These are phyloP conservation scores for Aspergillus viridinutans DNA, from an alignment of 2,329 filamentous ascomycete genomes.

Conservation along the genomic window DNA sequence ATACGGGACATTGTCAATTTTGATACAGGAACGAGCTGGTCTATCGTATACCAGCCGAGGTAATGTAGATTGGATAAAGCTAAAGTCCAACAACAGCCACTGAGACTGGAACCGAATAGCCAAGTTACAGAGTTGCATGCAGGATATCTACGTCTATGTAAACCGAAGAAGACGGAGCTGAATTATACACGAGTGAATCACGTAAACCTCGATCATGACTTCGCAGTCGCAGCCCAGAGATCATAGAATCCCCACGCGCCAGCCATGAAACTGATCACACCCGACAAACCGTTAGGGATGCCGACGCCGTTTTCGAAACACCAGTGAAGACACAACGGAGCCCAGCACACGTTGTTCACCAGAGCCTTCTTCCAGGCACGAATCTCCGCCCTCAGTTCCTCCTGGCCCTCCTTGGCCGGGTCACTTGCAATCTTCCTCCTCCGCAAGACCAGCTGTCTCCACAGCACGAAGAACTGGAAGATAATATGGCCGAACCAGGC, in stretches of 20 bases:
- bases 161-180: not conserved
- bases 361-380: slow-evolving; percentile 57
- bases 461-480: slow-evolving; percentile 67
- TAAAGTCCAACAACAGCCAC: no score
- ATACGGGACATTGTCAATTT: no score
- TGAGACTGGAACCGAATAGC: no score
- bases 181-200: slow-evolving; percentile 1
- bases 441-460: slow-evolving; percentile 40
- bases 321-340: slow-evolving; percentile 81
- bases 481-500: slow-evolving; percentile 77
- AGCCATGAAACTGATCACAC: slow-evolving; percentile 53
- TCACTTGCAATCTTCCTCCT: slow-evolving; percentile 24
- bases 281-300: slow-evolving; percentile 56
- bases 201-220: slow-evolving; percentile 6
- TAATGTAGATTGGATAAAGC: no score
- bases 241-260: slow-evolving; percentile 43
- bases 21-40: no score
- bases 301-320: slow-evolving; percentile 62
- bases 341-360: slow-evolving; percentile 68
- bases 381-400: slow-evolving; percentile 42
- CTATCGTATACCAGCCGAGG: no score
- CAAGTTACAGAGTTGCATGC: not conserved
- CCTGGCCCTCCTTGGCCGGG: slow-evolving; percentile 26
- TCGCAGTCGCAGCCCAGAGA: slow-evolving; percentile 42
- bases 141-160: not conserved